These are phyloP conservation scores for Alternaria sp. DNA, from an alignment of 2,329 filamentous ascomycete species.

Conservation along the genomic window DNA sequence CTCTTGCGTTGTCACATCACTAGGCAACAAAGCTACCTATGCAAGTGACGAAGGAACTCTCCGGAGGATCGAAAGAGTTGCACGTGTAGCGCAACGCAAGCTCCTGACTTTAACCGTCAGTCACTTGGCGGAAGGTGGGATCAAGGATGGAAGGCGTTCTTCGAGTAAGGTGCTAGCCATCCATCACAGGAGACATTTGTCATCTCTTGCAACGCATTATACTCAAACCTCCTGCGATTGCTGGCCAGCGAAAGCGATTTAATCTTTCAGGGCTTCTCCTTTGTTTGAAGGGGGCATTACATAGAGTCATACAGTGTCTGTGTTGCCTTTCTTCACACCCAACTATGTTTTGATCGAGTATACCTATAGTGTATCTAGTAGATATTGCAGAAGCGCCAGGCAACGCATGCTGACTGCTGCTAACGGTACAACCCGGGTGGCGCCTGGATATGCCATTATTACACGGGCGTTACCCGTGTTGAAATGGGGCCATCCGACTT, in stretches of 20 bases:
- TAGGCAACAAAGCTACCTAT: background rate
- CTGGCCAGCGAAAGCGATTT: background rate
- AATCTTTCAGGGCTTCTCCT: background rate
- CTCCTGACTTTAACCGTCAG: background rate
- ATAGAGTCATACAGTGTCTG: background rate
- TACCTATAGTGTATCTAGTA: background rate
- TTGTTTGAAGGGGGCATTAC: background rate
- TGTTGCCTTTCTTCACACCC: background rate
- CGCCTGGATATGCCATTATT: background rate
- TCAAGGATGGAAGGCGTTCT: background rate
- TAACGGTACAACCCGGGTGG: background rate
- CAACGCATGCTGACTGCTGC: background rate
- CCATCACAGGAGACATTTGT: background rate
- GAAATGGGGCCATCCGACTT: background rate
- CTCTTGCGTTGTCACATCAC: background rate
- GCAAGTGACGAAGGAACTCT: background rate
- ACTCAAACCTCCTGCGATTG: background rate
- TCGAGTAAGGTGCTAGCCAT: background rate
- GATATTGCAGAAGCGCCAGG: background rate
- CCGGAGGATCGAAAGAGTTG: background rate
- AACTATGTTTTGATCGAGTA: background rate
- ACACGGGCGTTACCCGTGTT: slow-evolving; percentile 6
- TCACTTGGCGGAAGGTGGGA: background rate
- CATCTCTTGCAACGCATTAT: background rate
- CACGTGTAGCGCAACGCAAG: background rate